Evolutionary conservation across 495 filamentous ascomycete species (phyloP).

Genomic region (Viridothelium virens): DNA sequence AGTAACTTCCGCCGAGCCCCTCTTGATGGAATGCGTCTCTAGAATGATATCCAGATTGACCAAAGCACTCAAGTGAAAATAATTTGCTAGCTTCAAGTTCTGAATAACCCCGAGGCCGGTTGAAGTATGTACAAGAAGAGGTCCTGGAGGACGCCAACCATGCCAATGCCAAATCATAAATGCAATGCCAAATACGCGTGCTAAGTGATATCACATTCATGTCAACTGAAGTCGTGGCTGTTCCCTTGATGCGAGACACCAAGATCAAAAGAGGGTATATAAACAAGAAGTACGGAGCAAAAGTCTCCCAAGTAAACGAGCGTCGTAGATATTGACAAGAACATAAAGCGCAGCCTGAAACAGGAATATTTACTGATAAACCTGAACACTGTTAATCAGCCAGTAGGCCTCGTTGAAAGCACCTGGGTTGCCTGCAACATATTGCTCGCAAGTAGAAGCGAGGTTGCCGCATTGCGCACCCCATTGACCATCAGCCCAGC

Average conservation of each 20-base stretch:
- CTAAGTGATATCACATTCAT: not conserved
- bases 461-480: not conserved
- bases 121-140: not conserved
- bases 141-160: not conserved
- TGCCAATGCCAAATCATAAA: not conserved
- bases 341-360: not conserved
- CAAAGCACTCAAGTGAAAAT: not conserved
- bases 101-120: not conserved
- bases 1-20: no score
- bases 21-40: no score
- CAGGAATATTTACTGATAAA: conserved; percentile 21
- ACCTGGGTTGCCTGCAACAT: conserved; percentile 30
- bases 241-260: not conserved
- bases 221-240: not conserved
- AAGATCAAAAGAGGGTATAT: conserved; percentile 1
- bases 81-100: not conserved
- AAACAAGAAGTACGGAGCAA: conserved; percentile 3
- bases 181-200: not conserved
- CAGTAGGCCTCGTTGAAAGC: conserved; percentile 33
- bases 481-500: conserved; percentile 60
- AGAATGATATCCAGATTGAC: not conserved
- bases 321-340: conserved; percentile 4
- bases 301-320: not conserved
- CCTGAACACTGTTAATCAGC: conserved; percentile 32
- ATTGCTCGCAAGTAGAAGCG: conserved; percentile 26